Base-by-base conservation (phyloP, 805 yeast species). In the Candida caryicola region DNA sequence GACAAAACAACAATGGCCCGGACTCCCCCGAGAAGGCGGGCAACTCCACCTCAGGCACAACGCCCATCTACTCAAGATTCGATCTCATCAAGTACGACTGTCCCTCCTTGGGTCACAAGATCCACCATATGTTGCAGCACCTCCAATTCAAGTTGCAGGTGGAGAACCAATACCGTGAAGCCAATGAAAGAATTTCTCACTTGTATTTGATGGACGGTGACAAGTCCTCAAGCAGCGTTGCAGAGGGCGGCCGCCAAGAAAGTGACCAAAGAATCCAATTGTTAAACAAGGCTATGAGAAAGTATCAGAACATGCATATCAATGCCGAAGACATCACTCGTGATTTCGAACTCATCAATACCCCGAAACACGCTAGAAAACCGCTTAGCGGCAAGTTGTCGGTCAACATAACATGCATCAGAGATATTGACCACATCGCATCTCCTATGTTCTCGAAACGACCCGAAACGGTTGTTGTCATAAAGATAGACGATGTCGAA, bases 101-200 rank as follows among this genome's bases (percentile, higher is more conserved):
- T 51, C 96, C 97, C 0, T 86, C 95, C 0, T 68, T 93, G 49
- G 96, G 97, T 8, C 96, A 93, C 52, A 78, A 93, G 46, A 93
- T 93, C 54, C 96, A 88, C 62, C 82, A 86, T 52, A 90, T 93
- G 98, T 74, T 91, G 39, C 97, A 90, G 64, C 95, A 89, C 61
- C 72, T 93, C 43, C 96, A 90, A 57, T 89, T 91, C 61, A 93
- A 93, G 62, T 73, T 91, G 32, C 93, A 91, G 55, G 95, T 91
- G 27, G 99, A 93, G 60, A 81, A 86, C 51, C 95, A 93, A 62
- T 93, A 91, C 62, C 81, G 82, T 52, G 91, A 82, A 47, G 98
- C 97, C 4, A 89, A 89, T 49, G 95, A 87, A 46, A 93, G 91
- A 60, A 77, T 93, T 55, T 81, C 85, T 18, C 85, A 81, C 49